These are phyloP conservation scores for Naganishia antarctica DNA, from an alignment of 768 basidiomycete species.

Conservation along the genomic window DNA sequence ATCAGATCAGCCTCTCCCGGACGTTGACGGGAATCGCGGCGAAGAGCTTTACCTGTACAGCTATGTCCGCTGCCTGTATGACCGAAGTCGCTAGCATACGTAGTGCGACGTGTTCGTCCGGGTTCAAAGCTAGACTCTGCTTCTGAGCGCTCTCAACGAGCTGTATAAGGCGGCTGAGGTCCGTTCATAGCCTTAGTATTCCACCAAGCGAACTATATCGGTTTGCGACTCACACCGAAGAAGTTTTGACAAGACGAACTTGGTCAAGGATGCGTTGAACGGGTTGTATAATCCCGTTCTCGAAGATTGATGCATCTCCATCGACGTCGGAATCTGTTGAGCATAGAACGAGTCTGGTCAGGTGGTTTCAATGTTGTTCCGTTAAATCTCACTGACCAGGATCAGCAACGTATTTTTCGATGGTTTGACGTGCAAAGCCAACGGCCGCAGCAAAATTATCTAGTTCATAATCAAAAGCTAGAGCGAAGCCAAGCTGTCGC, in stretches of 20 bases:
- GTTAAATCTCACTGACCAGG: constrained; percentile 57
- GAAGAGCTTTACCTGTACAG: constrained; percentile 67
- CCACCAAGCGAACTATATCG: constrained; percentile 19
- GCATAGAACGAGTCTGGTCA: constrained; percentile 10
- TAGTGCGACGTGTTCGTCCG: constrained; percentile 36
- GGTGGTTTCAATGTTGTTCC: neutral
- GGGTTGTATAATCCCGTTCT: constrained; percentile 72
- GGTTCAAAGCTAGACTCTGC: constrained; percentile 65
- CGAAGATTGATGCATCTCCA: constrained; percentile 67
- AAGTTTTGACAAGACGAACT: constrained; percentile 70
- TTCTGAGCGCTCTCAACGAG: constrained; percentile 74
- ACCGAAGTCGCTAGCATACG: constrained; percentile 50
- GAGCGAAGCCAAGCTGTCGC: constrained; percentile 74
- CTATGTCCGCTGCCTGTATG: constrained; percentile 80
- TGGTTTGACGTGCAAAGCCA: constrained; percentile 79
- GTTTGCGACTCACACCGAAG: constrained; percentile 63
- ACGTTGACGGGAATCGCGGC: too few species aligned
- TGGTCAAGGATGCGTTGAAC: constrained; percentile 76
- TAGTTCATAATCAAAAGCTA: constrained; percentile 80
- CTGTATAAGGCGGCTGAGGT: constrained; percentile 75
- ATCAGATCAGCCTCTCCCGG: neutral
- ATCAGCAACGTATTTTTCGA: constrained; percentile 68
- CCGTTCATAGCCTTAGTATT: neutral
- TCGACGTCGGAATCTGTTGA: constrained; percentile 65
- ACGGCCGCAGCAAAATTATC: constrained; percentile 91